Evolutionary conservation across 2,329 filamentous ascomycete species (phyloP).

Genomic region (Fusarium compactum): DNA sequence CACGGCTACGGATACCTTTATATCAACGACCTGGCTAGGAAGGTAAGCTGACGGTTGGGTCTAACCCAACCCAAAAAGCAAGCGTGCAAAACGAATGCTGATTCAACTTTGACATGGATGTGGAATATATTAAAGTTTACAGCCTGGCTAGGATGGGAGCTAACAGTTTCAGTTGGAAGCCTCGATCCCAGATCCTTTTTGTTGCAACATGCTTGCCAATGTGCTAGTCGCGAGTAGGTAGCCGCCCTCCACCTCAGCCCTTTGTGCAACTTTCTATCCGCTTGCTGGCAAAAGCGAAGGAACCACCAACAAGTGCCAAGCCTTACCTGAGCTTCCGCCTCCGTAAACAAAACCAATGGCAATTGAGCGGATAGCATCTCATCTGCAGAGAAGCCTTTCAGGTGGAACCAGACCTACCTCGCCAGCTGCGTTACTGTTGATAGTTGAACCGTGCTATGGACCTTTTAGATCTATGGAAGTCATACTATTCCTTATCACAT

Average conservation of each 20-base stretch:
- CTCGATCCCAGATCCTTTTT: conserved; percentile 6
- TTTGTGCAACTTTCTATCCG: neutral
- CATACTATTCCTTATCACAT: neutral
- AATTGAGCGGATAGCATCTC: neutral
- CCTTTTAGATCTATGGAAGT: neutral
- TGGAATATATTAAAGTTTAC: conserved; percentile 10
- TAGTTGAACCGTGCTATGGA: neutral
- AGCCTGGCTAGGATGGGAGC: conserved; percentile 5
- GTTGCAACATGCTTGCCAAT: neutral
- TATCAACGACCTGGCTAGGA: neutral
- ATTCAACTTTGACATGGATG: conserved; percentile 3
- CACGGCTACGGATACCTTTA: conserved; percentile 9
- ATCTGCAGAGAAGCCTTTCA: neutral
- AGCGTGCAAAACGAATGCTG: neutral
- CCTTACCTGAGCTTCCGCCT: neutral
- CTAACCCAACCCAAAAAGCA: conserved; percentile 10
- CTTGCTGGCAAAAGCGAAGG: neutral
- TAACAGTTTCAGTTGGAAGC: conserved; percentile 7
- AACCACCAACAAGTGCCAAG: neutral
- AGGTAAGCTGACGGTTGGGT: neutral
- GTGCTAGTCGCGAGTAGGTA: neutral
- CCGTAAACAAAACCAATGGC: neutral
- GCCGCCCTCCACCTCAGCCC: neutral
- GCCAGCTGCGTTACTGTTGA: neutral
- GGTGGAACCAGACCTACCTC: neutral